Base-by-base conservation (phyloP, 2,329 filamentous ascomycete species). In the Keithomyces neogunnii region DNA sequence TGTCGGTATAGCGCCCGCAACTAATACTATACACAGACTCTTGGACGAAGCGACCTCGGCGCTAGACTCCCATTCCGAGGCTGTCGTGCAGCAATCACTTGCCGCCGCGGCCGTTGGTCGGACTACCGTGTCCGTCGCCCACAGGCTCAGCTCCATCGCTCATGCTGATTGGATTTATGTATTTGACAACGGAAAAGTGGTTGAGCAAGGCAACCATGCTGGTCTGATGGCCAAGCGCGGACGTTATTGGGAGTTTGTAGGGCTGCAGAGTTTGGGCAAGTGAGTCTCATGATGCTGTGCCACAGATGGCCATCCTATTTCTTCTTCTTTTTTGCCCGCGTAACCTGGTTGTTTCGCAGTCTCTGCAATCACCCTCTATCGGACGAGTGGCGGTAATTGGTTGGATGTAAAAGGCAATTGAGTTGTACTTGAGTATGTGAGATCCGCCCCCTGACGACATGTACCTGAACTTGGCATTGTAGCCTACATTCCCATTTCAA, bases 11-110 rank as follows among this genome's bases (percentile, higher is more conserved):
- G 6, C 33, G 6, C 33, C 33, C 33, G 33, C 6, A 35, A 35
- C 6, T 7, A 35, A 35, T 6, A 35, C 33, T 35, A 39, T 9
- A 19, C 9, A n/a, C 2, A 44, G 28, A 26, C 74, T 88, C 13
- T 68, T 88, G 1, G 84, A 87, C 59, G 84, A 88, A 66, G 84
- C 84, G 1, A 87, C 84, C 0, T 66, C 63, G 13, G 65, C 67
- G 4, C 69, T 86, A 0, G 82, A 86, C 55, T 79, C 80, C 2
- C 73, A 81, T 56, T 79, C 75, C 1, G 82, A 85, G 61, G 30
- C 30, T 31, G 48, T 45, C 5, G 48, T 49, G 38, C 48, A 49
- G 32, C 13, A 29, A 5, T n/a, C 48, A 3, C 31, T 49, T 33
- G 46, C 33, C 29, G 26, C 33, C 3, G 29, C 40, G n/a, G 39